Percentiles rank a stretch among this genome's conserved stretches.
Evolutionary conservation across 108 stramenopile species (phyloP).

Genomic region (Nitzschia inconspicua): DNA sequence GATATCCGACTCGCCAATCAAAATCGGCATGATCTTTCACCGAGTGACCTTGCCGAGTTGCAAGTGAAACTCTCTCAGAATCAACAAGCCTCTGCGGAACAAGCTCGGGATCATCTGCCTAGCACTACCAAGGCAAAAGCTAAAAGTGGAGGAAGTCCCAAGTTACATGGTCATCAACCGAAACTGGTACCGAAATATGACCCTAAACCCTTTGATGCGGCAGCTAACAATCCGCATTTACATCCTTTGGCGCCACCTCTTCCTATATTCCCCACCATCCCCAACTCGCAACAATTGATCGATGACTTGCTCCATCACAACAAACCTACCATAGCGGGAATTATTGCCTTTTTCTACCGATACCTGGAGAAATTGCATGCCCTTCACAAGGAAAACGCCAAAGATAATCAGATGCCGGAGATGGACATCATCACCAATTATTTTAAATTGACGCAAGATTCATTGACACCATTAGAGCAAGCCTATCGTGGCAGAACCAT

Average conservation of each 20-base stretch:
- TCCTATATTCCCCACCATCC: background rate
- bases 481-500: constrained; percentile 49
- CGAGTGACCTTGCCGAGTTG: no score
- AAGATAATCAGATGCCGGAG: constrained; percentile 18
- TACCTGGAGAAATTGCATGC: background rate
- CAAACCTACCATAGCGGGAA: constrained; percentile 14
- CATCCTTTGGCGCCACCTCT: background rate
- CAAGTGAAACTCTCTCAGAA: no score
- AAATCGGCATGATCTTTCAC: no score
- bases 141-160: no score
- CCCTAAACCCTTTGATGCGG: no score
- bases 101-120: no score
- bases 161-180: no score
- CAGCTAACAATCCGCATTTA: constrained; percentile 7
- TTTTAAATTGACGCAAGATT: constrained; percentile 38
- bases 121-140: no score
- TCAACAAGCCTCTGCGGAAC: no score
- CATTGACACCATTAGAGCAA: constrained; percentile 46
- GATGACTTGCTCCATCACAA: constrained; percentile 8
- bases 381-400: background rate
- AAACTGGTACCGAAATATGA: no score
- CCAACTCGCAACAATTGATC: constrained; percentile 3
- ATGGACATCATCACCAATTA: constrained; percentile 40
- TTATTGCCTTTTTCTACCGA: constrained; percentile 3
- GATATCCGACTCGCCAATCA: no score